Evolutionary conservation across 2,329 filamentous ascomycete genomes (phyloP), one percentile per base, ranked within the genome.

Genomic region (Xylaria hypoxylon): DNA sequence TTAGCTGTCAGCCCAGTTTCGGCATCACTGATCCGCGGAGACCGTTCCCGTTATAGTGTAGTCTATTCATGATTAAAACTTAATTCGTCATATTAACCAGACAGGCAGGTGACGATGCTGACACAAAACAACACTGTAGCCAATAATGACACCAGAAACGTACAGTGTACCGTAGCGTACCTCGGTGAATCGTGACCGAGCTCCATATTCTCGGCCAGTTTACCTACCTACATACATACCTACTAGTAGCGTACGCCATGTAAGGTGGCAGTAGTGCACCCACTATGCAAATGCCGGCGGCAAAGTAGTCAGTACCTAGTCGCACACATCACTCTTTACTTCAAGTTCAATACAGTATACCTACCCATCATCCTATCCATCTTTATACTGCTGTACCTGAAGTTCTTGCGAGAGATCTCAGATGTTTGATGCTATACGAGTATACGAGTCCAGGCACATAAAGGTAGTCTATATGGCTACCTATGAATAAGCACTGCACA

Each of bases 151-250:
- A 26, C n/a, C 31, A n/a, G 6, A n/a, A 26, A 10, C 6, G 17
- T 33, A 44, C 26, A 22, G 19, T 42, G 47, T 38, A 51, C 38
- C 10, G 15, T 10, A 53, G 31, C 11, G 40, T 44, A 17, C n/a
- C 58, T 65, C 61, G 65, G 65, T 68, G 65, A 68, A 62, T 62
- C 42, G 57, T 68, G 61, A 62, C 65, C 65, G 65, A 67, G 65
- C 57, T 68, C 60, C 57, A 61, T 61, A 59, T 56, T 56, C 42
- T 57, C 60, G 44, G 63, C 52, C 40, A 47, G 35, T 58, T 45
- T 26, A 8, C 48, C 33, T 59, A 42, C 38, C 33, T 38, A 38
- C 33, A 38, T 38, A n/a, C n/a, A n/a, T n/a, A n/a, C n/a, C n/a
- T n/a, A n/a, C n/a, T n/a, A n/a, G n/a, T n/a, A n/a, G 33, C 6